Base-by-base conservation (phyloP, 2,329 filamentous ascomycete genomes). In the Coniochaeta sp. region DNA sequence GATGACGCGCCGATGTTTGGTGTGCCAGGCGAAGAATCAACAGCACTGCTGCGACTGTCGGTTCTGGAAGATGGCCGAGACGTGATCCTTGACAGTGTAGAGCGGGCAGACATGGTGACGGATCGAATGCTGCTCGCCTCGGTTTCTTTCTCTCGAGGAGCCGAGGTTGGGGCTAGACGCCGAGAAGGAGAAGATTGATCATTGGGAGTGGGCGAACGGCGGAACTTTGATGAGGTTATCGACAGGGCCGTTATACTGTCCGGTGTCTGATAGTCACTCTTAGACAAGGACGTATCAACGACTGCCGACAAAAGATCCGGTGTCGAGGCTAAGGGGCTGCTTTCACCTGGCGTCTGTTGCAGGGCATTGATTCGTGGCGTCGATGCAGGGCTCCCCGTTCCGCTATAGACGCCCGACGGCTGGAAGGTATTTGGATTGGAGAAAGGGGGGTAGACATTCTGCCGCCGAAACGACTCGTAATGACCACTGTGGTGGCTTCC, bases 401-500 rank as follows among this genome's bases (percentile, higher is more conserved):
- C 81, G 71, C 88, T 91, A 69, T 90, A 93, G 36, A 88, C 85
- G 7, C 86, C 88, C 40, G 90, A 89, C 6, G 83, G 82, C 62
- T 89, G 88, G 73, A 96, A 93, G 0, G 86, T 87, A 65, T 90
- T 88, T 0, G 89, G 86, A 8, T 93, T 97, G 1, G 91, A 89
- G 70, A 87, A 98, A 0, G 93, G 93, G 3, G 89, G 78, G 57
- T 88, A 85, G 9, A 91, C 76, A 61, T 90, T 89, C 73, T 98
- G 95, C 40, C 95, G 85, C 36, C 95, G 84, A 73, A 98, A 98
- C 0, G 92, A 93, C 73, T 99, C 95, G 75, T 99, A 99, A 71
- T 99, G 95, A 0, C 95, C 95, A 68, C 92, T 96, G 70, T 96
- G 89, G 72, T 99, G 95, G 63, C 90, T 96, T 40, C 95, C 95